Evolutionary conservation across 1,139 yeast species (phyloP).

Genomic region (Kurtzmaniella quercitrusa): DNA sequence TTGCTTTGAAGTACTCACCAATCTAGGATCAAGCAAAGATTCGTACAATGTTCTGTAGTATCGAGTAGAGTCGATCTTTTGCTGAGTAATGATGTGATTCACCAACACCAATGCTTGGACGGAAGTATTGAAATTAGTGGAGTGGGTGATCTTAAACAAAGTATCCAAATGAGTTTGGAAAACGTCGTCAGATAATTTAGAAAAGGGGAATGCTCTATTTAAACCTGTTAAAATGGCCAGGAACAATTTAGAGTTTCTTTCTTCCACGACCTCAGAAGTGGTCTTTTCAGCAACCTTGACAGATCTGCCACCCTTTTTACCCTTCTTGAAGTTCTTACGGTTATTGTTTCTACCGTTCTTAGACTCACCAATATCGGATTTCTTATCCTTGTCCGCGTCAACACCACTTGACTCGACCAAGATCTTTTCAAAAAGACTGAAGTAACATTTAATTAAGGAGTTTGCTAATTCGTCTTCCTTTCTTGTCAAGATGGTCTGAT

Average conservation of each 20-base stretch:
- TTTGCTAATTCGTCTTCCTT: slow-evolving; percentile 78
- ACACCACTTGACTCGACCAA: slow-evolving; percentile 49
- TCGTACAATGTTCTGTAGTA: slow-evolving; percentile 88
- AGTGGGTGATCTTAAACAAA: slow-evolving; percentile 84
- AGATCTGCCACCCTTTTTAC: slow-evolving; percentile 78
- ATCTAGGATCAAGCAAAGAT: slow-evolving; percentile 79
- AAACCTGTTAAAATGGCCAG: slow-evolving; percentile 93
- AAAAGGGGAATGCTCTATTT: slow-evolving; percentile 94
- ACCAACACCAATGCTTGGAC: slow-evolving; percentile 87
- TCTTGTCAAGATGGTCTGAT: slow-evolving; percentile 85
- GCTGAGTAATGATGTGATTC: slow-evolving; percentile 65
- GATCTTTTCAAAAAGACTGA: slow-evolving; percentile 79
- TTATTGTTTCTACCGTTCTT: slow-evolving; percentile 54
- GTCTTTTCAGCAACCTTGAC: slow-evolving; percentile 63
- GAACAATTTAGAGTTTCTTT: slow-evolving; percentile 78
- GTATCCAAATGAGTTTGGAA: slow-evolving; percentile 81
- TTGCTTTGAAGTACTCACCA: slow-evolving; percentile 81
- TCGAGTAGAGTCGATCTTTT: slow-evolving; percentile 62
- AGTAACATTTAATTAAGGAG: slow-evolving; percentile 75
- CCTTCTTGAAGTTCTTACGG: slow-evolving; percentile 46
- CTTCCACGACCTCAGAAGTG: slow-evolving; percentile 71
- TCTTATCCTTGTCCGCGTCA: slow-evolving; percentile 40
- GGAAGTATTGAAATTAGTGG: slow-evolving; percentile 90
- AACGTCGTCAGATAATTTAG: slow-evolving; percentile 66
- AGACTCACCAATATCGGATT: slow-evolving; percentile 35